These are phyloP conservation scores for Cryptosporidium andersoni DNA, from an alignment of 169 alveolate species.

Conservation along the genomic window DNA sequence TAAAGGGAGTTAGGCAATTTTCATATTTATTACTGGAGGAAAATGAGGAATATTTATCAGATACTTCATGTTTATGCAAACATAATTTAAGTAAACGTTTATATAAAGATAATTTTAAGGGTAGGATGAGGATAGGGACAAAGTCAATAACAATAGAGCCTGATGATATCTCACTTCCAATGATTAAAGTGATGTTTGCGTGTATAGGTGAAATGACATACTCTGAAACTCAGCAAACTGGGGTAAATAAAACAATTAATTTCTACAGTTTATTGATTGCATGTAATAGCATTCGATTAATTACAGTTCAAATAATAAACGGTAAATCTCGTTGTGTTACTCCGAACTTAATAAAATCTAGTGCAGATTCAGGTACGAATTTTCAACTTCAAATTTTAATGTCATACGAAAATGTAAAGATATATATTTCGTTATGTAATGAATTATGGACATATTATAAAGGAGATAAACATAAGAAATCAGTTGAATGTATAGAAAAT, in stretches of 20 bases:
- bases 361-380: background rate
- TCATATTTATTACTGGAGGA: constrained; percentile 48
- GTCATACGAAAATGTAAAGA: constrained; percentile 8
- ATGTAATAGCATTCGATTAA: constrained; percentile 11
- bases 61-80: constrained; percentile 33
- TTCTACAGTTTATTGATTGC: background rate
- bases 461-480: background rate
- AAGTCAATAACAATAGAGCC: constrained; percentile 85
- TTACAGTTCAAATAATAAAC: constrained; percentile 37
- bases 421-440: background rate
- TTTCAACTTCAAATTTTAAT: constrained; percentile 26
- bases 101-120: constrained; percentile 67
- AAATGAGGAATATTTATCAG: constrained; percentile 61
- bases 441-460: constrained; percentile 30
- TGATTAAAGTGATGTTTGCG: constrained; percentile 31
- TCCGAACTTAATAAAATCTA: constrained; percentile 24
- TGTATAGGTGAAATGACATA: too few species aligned
- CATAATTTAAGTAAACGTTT: background rate
- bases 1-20: constrained; percentile 54
- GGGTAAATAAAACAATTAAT: background rate
- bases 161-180: constrained; percentile 72
- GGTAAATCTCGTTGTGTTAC: constrained; percentile 55
- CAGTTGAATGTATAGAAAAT: background rate
- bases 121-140: constrained; percentile 83
- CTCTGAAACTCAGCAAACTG: background rate